Base-by-base conservation (phyloP, 371 early-diverging fungal species). In the Phascolomyces articulosus region DNA sequence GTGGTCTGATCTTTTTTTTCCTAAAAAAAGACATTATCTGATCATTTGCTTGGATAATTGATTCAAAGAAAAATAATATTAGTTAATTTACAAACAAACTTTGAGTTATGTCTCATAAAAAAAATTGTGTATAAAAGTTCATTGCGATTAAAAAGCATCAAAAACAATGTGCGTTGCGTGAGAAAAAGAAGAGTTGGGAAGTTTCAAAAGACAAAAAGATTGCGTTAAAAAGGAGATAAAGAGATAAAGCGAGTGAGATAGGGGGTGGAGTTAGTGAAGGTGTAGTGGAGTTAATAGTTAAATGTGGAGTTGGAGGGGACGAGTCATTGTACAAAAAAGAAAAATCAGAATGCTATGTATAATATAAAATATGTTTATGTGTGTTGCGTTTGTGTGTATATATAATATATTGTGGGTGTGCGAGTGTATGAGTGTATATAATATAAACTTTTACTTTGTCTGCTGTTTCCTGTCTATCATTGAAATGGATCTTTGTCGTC, bases 381-480 rank as follows among this genome's bases (percentile, higher is more conserved):
- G 28, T 4, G 54, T 20, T 23, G 28, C 27, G 28, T 53, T 26
- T 11, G 15, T 15, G 27, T 15, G 16, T 54, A 27, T 27, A 27
- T 27, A 29, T 29, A 16, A 9, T 21, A 24, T n/a, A 15, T 10
- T 20, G 2, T n/a, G 13, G n/a, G 24, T 26, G 51, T n/a, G 38
- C 38, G 38, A 38, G 38, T 38, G 13, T 38, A 38, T 38, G 9
- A 38, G 38, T 38, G 38, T 13, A 38, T 38, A 38, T 38, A 38
- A 38, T 38, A 38, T 9, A 38, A 38, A 38, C 38, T 24, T 51
- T 24, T 51, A 51, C 51, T 51, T 51, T 15, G 44, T 44, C 4
- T 51, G n/a, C 6, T 47, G 51, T 51, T 54, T 54, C 41, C 63
- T 34, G 38, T 62, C 63, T 41, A 62, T 44, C 63, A 62, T 53